Percentiles rank a stretch among this genome's conserved stretches.
These are phyloP conservation scores for Oryza punctata DNA, from an alignment of 176 grass and related monocot species.

Conservation along the genomic window DNA sequence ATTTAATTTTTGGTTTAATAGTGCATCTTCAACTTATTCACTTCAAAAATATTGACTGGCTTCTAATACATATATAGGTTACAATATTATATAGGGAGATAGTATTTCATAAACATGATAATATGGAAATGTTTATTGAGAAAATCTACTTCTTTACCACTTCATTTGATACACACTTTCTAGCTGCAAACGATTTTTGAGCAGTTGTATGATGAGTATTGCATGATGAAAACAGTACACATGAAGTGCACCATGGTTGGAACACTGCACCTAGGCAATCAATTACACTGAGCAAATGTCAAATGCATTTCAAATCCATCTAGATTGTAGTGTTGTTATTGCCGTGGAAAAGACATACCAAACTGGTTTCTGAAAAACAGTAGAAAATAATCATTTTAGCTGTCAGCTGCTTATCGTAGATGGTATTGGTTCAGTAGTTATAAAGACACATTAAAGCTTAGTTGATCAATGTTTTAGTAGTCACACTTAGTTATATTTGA, in stretches of 20 bases:
- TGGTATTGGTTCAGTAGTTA: too few species aligned
- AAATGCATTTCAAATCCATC: background rate
- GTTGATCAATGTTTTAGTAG: too few species aligned
- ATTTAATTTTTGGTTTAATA: background rate
- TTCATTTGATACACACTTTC: background rate
- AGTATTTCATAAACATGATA: background rate
- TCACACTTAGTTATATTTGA: too few species aligned
- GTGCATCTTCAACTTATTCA: background rate
- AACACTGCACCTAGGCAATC: background rate
- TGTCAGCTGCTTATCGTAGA: too few species aligned
- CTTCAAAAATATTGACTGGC: background rate
- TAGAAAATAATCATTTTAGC: too few species aligned
- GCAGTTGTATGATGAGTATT: slow-evolving; percentile 17
- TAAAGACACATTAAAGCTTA: too few species aligned
- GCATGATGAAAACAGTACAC: background rate
- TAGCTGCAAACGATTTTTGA: background rate
- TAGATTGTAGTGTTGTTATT: too few species aligned
- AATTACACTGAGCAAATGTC: slow-evolving; percentile 12
- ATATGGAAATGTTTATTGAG: too few species aligned
- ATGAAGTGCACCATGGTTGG: slow-evolving; percentile 11
- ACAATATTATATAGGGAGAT: background rate
- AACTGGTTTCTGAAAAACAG: too few species aligned
- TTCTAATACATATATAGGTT: slow-evolving; percentile 11
- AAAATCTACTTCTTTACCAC: too few species aligned
- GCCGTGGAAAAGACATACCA: too few species aligned